phyloP scores from a whole-genome alignment of 202 grass and related monocot species.

The Carex arenaria region DNA sequence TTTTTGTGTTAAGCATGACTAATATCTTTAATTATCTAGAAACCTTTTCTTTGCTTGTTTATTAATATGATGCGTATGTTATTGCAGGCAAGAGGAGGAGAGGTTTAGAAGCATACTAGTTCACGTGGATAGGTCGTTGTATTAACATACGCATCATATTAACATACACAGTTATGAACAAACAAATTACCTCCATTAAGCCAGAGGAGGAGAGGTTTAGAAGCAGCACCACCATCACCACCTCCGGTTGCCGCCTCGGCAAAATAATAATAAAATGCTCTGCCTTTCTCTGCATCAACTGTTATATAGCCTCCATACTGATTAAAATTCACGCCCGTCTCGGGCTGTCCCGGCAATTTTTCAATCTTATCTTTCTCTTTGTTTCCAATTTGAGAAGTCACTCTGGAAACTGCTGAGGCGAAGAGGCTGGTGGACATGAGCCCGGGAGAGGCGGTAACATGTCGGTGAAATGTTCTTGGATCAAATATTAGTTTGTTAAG shows the following conservation, averaged over 20 bases:
- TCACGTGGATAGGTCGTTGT: too few species aligned
- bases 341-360: constrained; percentile 56
- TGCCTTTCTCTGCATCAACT: constrained; percentile 43
- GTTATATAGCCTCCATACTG: constrained; percentile 92
- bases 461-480: neutral
- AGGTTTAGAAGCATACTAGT: neutral
- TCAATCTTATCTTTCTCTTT: constrained; percentile 65
- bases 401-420: neutral
- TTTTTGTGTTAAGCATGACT: neutral
- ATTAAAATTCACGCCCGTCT: constrained; percentile 39
- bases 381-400: constrained; percentile 7
- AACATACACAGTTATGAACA: neutral
- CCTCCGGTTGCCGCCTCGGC: constrained; percentile 31
- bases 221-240: neutral
- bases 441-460: neutral
- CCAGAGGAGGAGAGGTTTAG: constrained; percentile 70
- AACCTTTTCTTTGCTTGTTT: neutral
- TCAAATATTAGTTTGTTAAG: constrained; percentile 18
- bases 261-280: constrained; percentile 92
- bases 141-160: too few species aligned
- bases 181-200: constrained; percentile 60
- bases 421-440: neutral
- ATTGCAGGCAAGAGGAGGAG: neutral
- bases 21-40: neutral
- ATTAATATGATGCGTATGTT: neutral